Evolutionary conservation across 495 filamentous ascomycete species (phyloP).

Genomic region (Neurospora intermedia): DNA sequence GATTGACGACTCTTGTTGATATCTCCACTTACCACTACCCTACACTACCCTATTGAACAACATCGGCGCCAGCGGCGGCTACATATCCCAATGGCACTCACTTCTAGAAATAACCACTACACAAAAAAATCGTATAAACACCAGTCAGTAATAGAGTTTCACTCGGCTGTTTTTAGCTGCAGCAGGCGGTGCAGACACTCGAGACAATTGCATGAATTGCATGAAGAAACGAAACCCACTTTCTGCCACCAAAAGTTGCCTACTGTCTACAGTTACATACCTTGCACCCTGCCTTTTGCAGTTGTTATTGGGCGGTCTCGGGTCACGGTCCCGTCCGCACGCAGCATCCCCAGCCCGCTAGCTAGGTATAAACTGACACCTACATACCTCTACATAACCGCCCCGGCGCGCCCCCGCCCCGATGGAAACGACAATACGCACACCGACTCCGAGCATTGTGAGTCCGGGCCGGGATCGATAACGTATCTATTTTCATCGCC

Average conservation of each 20-base stretch:
- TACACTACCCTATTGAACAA: no score
- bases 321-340: background rate
- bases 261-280: background rate
- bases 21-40: background rate
- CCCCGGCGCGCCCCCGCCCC: background rate
- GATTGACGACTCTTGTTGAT: background rate
- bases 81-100: background rate
- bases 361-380: background rate
- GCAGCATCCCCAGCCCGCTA: background rate
- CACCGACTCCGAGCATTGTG: background rate
- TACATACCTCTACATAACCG: no score
- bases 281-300: background rate
- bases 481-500: background rate
- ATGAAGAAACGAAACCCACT: background rate
- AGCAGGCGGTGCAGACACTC: background rate
- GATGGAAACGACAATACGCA: background rate
- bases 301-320: background rate
- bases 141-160: background rate
- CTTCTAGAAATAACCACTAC: background rate
- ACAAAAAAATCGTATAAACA: no score
- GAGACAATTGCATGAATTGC: no score
- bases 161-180: background rate
- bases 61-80: no score
- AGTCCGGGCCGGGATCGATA: background rate
- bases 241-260: background rate